Conservation (phyloP, 2,329 filamentous ascomycete species). For the Ampelomyces quisqualis region DNA sequence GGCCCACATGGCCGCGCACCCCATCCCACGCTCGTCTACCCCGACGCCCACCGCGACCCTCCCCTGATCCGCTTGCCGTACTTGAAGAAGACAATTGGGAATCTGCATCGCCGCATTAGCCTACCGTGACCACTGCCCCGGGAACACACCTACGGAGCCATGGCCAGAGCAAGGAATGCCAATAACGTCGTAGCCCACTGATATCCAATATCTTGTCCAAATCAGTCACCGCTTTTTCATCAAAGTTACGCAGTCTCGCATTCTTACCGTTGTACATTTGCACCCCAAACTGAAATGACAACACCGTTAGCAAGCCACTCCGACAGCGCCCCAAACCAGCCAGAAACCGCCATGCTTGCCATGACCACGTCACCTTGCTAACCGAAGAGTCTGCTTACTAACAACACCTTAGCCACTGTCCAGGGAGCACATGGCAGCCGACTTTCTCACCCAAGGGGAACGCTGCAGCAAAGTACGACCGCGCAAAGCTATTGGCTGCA, state of each 20-base stretch:
- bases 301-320: no score
- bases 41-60: conserved; percentile 50
- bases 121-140: conserved; percentile 25
- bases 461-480: conserved; percentile 51
- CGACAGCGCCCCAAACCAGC: no score
- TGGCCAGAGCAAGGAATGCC: conserved; percentile 51
- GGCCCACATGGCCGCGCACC: conserved; percentile 17
- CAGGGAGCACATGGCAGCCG: not conserved
- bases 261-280: conserved; percentile 55
- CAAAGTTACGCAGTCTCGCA: conserved; percentile 22
- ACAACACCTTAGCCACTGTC: not conserved
- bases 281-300: conserved; percentile 43
- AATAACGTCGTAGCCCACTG: conserved; percentile 54
- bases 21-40: conserved; percentile 21
- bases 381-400: not conserved
- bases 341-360: not conserved
- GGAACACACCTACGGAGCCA: conserved; percentile 49
- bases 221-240: conserved; percentile 51
- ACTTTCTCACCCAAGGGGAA: conserved; percentile 44
- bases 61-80: conserved; percentile 53
- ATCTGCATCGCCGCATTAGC: conserved; percentile 42
- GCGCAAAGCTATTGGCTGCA: conserved; percentile 53
- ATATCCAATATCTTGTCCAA: conserved; percentile 47
- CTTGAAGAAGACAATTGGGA: conserved; percentile 52
- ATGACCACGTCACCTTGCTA: not conserved